These are phyloP conservation scores for Leccinum pallidistipes DNA, from an alignment of 1,284 basidiomycete species.

Conservation along the genomic window DNA sequence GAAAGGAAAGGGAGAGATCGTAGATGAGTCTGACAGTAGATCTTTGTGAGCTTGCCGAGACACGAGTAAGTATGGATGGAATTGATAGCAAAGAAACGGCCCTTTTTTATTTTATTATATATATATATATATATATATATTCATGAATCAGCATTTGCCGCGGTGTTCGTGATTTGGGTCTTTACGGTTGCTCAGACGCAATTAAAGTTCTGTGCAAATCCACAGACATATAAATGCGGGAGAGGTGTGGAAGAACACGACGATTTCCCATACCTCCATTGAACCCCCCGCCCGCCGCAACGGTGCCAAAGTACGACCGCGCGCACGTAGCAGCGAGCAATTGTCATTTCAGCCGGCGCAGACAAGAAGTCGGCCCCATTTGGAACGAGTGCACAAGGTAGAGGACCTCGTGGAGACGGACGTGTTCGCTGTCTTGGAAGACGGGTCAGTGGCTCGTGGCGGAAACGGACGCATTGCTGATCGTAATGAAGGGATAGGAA, in stretches of 20 bases:
- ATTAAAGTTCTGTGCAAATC: slow-evolving; percentile 35
- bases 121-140: slow-evolving; percentile 14
- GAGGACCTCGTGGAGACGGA: slow-evolving; percentile 2
- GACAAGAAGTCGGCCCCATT: slow-evolving; percentile 3
- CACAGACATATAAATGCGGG: slow-evolving; percentile 33
- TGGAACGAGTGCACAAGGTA: slow-evolving; percentile 1
- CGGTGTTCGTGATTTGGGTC: slow-evolving; percentile 28
- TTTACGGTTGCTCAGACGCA: slow-evolving; percentile 24
- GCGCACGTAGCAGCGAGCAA: slow-evolving; percentile 15
- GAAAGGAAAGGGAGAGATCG: slow-evolving; percentile 33
- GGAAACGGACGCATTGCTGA: slow-evolving; percentile 18
- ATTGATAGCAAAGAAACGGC: slow-evolving; percentile 33
- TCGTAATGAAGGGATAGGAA: slow-evolving; percentile 12
- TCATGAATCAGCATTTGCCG: slow-evolving; percentile 29
- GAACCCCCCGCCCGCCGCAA: slow-evolving; percentile 6
- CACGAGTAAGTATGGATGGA: slow-evolving; percentile 25
- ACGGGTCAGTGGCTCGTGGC: slow-evolving; percentile 22
- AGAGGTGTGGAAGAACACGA: slow-evolving; percentile 5
- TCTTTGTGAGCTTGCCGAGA: slow-evolving; percentile 34
- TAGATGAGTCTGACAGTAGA: slow-evolving; percentile 18
- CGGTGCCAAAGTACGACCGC: neutral
- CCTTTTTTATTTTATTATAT: slow-evolving; percentile 16
- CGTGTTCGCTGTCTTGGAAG: slow-evolving; percentile 12
- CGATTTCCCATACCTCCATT: slow-evolving; percentile 18
- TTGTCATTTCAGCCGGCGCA: slow-evolving; percentile 11